Evolutionary conservation across 257 asterid species (phyloP), one percentile per base, ranked within the genome.

Genomic region (Thymus mandschuricus): DNA sequence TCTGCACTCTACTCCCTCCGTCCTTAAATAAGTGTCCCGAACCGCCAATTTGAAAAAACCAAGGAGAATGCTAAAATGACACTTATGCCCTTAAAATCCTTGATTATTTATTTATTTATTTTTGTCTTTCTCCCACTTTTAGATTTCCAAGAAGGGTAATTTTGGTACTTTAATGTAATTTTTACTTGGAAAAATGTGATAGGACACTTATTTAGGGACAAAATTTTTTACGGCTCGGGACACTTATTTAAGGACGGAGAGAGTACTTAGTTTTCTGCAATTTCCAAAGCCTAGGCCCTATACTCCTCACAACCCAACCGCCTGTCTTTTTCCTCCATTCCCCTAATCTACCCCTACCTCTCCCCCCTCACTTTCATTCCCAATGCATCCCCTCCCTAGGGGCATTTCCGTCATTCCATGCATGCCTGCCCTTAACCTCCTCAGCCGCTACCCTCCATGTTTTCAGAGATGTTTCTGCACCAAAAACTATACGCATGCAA

Each of bases 401-500:
- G 96, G 75, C 51, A 80, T 46, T 85, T 70, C 8, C 0, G 98
- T 85, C 88, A 13, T 82, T 87, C 63, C 68, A 10, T 46, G 81
- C 83, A 84, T 79, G 86, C 80, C 76, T 58, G 79, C 74, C 72
- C 85, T 70, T 61, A 68, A 38, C 44, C 6, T 21, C 54, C 79
- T 69, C 75, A 84, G 89, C 96, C 92, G 83, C 92, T 83, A 69
- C 76, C 76, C 80, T 75, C 96, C 96, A 86, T 86, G 96, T 87
- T 89, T 92, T 91, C 95, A 86, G 95, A 79, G 86, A 76, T 84
- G 79, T 84, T 76, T 82, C 81, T 43, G 84, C 98, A 86, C 96
- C 92, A 85, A 88, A 86, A 86, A 89, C 96, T 75, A 86, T 85
- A 88, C 96, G 96, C 96, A 89, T 87, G 96, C 92, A 76, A 76